These are phyloP conservation scores for Fusarium begoniae DNA, from an alignment of 2,329 filamentous ascomycete genomes.

Conservation along the genomic window DNA sequence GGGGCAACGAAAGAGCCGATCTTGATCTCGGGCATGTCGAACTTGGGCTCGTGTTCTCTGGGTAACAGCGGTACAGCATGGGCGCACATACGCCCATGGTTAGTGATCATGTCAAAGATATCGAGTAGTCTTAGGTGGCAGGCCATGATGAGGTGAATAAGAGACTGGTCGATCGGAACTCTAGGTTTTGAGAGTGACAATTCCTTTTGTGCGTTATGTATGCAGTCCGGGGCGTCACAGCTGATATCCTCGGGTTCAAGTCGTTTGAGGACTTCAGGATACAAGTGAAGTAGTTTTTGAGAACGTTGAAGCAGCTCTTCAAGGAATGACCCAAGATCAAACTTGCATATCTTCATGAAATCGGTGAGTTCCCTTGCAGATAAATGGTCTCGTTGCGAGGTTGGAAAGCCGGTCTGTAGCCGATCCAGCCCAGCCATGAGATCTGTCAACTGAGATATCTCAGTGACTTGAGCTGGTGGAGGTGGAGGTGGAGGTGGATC, in stretches of 20 bases:
- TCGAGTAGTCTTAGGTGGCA: slow-evolving; percentile 52
- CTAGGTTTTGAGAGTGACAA: slow-evolving; percentile 17
- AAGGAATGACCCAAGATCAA: slow-evolving; percentile 41
- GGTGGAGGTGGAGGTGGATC: neutral
- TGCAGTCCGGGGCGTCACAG: slow-evolving; percentile 47
- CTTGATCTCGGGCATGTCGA: slow-evolving; percentile 52
- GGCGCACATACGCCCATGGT: slow-evolving; percentile 46
- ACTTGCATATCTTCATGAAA: slow-evolving; percentile 38
- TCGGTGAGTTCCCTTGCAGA: slow-evolving; percentile 38
- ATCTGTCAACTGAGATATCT: slow-evolving; percentile 28
- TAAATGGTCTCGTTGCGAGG: slow-evolving; percentile 25
- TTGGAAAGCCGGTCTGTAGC: slow-evolving; percentile 23
- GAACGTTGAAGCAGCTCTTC: slow-evolving; percentile 48
- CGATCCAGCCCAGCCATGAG: slow-evolving; percentile 38
- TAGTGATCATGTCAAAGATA: slow-evolving; percentile 48
- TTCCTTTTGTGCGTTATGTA: slow-evolving; percentile 41
- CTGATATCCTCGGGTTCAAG: slow-evolving; percentile 4
- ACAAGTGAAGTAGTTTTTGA: slow-evolving; percentile 49
- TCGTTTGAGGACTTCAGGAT: slow-evolving; percentile 43
- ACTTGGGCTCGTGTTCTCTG: slow-evolving; percentile 42
- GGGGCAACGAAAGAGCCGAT: slow-evolving; percentile 52
- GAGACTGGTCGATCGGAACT: slow-evolving; percentile 45
- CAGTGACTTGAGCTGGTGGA: neutral
- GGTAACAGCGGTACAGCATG: slow-evolving; percentile 43
- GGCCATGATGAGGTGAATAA: slow-evolving; percentile 50